A percentile compares a stretch with the other conserved stretches of the same genome.
Evolutionary conservation across 2,329 filamentous ascomycete genomes (phyloP).

Genomic region (Nakataea oryzae): DNA sequence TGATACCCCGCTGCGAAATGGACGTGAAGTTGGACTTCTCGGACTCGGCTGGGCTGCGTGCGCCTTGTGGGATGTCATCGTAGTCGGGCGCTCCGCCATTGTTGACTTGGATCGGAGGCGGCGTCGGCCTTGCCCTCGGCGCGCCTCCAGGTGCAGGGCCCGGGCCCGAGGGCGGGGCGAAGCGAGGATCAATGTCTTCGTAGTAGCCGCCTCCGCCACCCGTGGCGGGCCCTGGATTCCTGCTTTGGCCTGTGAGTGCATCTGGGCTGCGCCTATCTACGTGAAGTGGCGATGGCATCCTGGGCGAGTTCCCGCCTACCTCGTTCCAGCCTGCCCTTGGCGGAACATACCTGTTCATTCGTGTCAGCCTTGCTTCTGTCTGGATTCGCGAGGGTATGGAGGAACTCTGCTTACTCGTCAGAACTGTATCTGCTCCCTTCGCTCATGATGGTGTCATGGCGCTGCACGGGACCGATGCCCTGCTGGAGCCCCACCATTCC

Average conservation of each 20-base stretch:
- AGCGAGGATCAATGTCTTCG: slow-evolving; percentile 87
- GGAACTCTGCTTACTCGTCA: slow-evolving; percentile 47
- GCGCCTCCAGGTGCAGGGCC: slow-evolving; percentile 15
- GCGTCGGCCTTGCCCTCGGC: slow-evolving; percentile 6
- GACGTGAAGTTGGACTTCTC: slow-evolving; percentile 83
- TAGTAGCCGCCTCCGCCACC: slow-evolving; percentile 50
- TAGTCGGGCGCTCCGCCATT: slow-evolving; percentile 13
- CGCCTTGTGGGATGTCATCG: slow-evolving; percentile 27
- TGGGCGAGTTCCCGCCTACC: slow-evolving; percentile 31
- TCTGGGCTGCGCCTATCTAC: slow-evolving; percentile 1
- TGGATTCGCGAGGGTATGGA: slow-evolving; percentile 7
- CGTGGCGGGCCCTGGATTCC: not conserved
- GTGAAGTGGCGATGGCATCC: slow-evolving; percentile 33
- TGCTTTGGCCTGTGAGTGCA: not conserved
- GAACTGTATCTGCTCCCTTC: slow-evolving; percentile 64
- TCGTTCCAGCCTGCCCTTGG: slow-evolving; percentile 47
- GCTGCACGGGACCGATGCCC: slow-evolving; percentile 24
- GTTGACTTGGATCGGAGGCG: not conserved
- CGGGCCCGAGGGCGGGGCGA: slow-evolving; percentile 39
- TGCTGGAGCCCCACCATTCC: slow-evolving; percentile 67
- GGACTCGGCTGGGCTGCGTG: slow-evolving; percentile 64
- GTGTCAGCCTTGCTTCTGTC: slow-evolving; percentile 13
- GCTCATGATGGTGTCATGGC: slow-evolving; percentile 44
- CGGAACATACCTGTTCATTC: slow-evolving; percentile 34
- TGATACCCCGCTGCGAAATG: slow-evolving; percentile 78